Percentiles rank a stretch among this genome's conserved stretches.
phyloP scores from a whole-genome alignment of 495 filamentous ascomycete genomes.

The Penicillium lividum region DNA sequence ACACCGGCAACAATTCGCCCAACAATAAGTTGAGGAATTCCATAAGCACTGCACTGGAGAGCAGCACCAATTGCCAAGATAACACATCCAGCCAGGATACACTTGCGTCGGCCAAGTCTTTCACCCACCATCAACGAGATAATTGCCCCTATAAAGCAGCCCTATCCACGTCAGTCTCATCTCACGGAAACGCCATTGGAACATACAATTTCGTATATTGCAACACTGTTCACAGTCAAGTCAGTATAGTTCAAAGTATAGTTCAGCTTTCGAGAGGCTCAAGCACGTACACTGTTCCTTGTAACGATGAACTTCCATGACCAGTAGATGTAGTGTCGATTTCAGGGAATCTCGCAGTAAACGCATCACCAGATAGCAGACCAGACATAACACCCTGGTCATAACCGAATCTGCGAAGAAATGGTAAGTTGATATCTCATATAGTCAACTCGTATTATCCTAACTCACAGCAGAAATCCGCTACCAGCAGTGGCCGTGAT shows the following conservation, averaged over 20 bases:
- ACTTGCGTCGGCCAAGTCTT: constrained; percentile 53
- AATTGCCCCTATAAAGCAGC: constrained; percentile 60
- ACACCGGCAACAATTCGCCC: constrained; percentile 50
- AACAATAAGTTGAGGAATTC: constrained; percentile 52
- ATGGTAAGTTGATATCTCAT: background rate
- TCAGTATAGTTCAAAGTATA: background rate
- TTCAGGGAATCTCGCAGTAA: constrained; percentile 33
- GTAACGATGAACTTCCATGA: constrained; percentile 35
- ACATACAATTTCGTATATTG: constrained; percentile 41
- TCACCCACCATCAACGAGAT: constrained; percentile 52
- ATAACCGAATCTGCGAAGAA: constrained; percentile 37
- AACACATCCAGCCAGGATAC: constrained; percentile 51
- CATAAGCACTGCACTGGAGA: constrained; percentile 54
- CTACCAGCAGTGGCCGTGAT: constrained; percentile 44
- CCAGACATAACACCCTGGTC: constrained; percentile 49
- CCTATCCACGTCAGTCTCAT: constrained; percentile 34
- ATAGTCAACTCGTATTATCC: background rate
- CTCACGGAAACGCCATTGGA: background rate
- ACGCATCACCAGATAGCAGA: constrained; percentile 35
- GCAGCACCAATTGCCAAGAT: constrained; percentile 58
- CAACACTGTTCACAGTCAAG: constrained; percentile 19
- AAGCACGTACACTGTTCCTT: constrained; percentile 37
- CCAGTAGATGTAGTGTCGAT: constrained; percentile 35
- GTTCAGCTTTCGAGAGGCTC: background rate
- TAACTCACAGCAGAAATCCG: constrained; percentile 40